Base-by-base conservation (phyloP, 1,139 yeast species). In the Yamadazyma triangularis region DNA sequence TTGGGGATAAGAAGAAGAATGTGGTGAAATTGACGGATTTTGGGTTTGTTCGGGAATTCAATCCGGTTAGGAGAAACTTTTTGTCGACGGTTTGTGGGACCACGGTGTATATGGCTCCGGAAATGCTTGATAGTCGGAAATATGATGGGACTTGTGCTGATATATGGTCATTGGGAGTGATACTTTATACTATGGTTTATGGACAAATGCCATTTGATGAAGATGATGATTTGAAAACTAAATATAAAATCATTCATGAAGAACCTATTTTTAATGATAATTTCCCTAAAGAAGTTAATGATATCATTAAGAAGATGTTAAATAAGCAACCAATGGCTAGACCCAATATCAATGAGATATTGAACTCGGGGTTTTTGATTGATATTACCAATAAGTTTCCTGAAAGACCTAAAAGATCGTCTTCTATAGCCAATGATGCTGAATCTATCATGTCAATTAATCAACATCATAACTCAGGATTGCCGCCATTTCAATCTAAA, bases 51-150 rank as follows among this genome's bases (percentile, higher is more conserved):
- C 65, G 97, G 40, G 96, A 88, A 48, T 79, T 53, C 39, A 60
- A 61, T 66, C 64, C 81, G 50, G 41, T 68, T 61, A 32, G 67
- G 63, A 40, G 72, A 58, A 55, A 53, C n/a, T 60, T 79, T 31
- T 58, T 91, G 26, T 84, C 84, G 28, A 91, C 96, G 0, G 70
- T 88, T 1, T 91, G 98, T 57, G 98, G 98, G 2, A 91, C 98
- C 0, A 78, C 89, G 0, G 94, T 88, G 4, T 91, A 91, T 51
- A 88, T 89, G 96, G 96, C 98, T 0, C 98, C 98, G 0, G 98
- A 91, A 50, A 64, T 91, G 45, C 64, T 88, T 23, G 63, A 69
- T 33, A 73, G 76, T 39, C 71, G 73, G 34, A 79, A 77, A 33
- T 91, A 91, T 51, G 78, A 79, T 24, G 98, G 97, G 1, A 79